Evolutionary conservation across 352 stramenopile species (phyloP).

Genomic region (Globisporangium apiculatum): DNA sequence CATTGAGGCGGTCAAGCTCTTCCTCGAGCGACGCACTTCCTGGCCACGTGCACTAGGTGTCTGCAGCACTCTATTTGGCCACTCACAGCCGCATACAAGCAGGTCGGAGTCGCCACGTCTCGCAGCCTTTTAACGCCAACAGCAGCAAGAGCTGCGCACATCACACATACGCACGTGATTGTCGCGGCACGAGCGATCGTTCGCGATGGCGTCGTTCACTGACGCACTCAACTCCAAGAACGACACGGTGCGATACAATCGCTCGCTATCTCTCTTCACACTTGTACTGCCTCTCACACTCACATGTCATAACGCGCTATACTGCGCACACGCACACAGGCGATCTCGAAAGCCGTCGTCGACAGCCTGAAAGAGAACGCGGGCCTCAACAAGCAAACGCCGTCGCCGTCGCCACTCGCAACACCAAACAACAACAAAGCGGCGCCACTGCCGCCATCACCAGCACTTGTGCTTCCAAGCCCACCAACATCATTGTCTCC

Average conservation of each 20-base stretch:
- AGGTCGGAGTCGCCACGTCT: too few species aligned
- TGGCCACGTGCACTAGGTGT: too few species aligned
- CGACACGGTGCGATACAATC: constrained; percentile 4
- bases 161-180: too few species aligned
- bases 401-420: not conserved
- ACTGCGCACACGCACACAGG: too few species aligned
- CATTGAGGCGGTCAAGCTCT: too few species aligned
- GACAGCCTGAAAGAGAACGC: not conserved
- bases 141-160: too few species aligned
- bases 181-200: too few species aligned
- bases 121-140: not conserved
- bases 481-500: not conserved
- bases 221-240: constrained; percentile 9
- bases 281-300: too few species aligned
- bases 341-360: constrained; percentile 3
- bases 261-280: too few species aligned
- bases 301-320: too few species aligned
- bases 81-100: not conserved
- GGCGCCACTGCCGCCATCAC: not conserved
- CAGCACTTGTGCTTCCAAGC: not conserved
- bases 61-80: too few species aligned
- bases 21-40: too few species aligned
- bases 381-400: not conserved
- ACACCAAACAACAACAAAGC: constrained; percentile 1
- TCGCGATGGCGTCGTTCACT: not conserved